phyloP scores from a whole-genome alignment of 208 protist species.

The Leishmania martiniquensis region DNA sequence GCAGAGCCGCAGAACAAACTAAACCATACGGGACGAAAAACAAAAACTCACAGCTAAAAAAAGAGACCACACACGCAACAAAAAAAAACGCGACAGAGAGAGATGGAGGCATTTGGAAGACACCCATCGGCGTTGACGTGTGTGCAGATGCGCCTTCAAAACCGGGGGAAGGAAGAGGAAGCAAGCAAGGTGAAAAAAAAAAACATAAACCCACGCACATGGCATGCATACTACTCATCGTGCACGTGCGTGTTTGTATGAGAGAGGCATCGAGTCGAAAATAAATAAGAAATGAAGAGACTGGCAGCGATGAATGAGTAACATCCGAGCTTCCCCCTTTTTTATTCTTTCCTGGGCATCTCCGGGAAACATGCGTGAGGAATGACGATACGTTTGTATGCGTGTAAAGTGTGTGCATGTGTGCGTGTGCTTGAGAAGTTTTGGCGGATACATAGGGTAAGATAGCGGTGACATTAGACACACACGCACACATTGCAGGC shows the following conservation, averaged over 20 bases:
- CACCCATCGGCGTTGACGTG: not conserved
- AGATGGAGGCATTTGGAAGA: not conserved
- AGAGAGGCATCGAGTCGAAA: not conserved
- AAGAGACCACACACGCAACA: not conserved
- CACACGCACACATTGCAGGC: not conserved
- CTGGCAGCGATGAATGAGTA: not conserved
- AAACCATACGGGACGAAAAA: too few species aligned
- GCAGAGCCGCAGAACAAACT: not conserved
- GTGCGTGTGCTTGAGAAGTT: not conserved
- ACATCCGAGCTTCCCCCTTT: not conserved
- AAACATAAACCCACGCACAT: not conserved
- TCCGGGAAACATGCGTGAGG: too few species aligned
- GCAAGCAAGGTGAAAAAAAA: not conserved
- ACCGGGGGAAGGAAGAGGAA: not conserved
- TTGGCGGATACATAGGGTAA: not conserved
- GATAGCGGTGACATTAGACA: not conserved
- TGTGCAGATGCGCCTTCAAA: not conserved
- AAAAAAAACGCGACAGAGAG: not conserved
- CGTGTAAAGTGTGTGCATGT: not conserved
- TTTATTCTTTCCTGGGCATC: not conserved
- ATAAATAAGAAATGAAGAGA: not conserved
- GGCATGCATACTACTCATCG: not conserved
- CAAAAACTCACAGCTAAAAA: not conserved
- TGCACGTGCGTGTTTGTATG: not conserved
- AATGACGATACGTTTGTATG: not conserved